phyloP scores from a whole-genome alignment of 2,329 filamentous ascomycete genomes.

The Pyricularia sp. region DNA sequence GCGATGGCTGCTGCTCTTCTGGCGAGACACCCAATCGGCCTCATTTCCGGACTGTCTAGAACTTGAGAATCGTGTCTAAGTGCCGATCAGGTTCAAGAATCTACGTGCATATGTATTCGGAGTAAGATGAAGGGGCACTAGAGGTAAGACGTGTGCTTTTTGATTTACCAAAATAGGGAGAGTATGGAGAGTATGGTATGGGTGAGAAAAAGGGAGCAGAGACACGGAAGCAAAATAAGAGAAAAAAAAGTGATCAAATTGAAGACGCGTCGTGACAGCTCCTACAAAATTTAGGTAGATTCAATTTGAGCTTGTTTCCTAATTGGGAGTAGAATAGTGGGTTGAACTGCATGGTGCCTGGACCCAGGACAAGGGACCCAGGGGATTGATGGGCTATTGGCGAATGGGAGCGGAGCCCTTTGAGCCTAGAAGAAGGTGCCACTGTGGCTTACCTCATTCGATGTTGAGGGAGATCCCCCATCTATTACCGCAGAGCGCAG shows the following conservation, averaged over 20 bases:
- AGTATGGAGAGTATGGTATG: background rate
- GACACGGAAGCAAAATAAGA: background rate
- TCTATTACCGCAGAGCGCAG: too few relatives aligned
- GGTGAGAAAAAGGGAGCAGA: background rate
- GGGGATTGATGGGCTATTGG: background rate
- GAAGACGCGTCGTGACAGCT: background rate
- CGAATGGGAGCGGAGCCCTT: background rate
- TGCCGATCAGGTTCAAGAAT: background rate
- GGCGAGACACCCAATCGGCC: conserved; percentile 3
- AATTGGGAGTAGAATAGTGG: background rate
- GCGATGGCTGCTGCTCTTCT: background rate
- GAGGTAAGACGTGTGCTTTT: background rate
- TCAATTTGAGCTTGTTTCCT: background rate
- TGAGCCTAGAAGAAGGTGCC: background rate
- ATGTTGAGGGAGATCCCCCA: background rate
- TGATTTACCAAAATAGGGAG: background rate
- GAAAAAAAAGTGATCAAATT: background rate
- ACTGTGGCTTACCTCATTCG: background rate
- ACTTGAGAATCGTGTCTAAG: background rate
- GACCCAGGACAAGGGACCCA: background rate
- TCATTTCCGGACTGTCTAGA: conserved; percentile 4
- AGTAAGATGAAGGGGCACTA: background rate
- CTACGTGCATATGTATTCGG: background rate
- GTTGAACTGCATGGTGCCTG: background rate
- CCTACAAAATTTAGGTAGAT: background rate